Evolutionary conservation across 2,329 filamentous ascomycete genomes (phyloP), one percentile per base, ranked within the genome.

Genomic region (Xylaria sp.): DNA sequence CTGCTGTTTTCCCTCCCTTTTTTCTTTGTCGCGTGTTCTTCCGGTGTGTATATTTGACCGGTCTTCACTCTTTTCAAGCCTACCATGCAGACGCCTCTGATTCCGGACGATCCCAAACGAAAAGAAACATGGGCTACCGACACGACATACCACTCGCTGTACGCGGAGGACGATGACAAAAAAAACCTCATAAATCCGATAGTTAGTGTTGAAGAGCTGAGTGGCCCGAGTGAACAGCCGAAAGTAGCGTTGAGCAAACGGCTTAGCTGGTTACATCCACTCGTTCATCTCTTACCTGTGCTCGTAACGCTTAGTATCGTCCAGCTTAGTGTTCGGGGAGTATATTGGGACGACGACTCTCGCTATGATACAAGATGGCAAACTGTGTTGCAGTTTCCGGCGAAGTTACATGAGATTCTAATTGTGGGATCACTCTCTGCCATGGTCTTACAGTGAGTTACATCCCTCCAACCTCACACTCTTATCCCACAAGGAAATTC

Each of bases 401-500:
- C 68, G 3, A 70, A 70, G 33, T 15, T 70, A 2, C 68, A 67
- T 33, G 68, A 70, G 57, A 67, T 67, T 3, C 55, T 70, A 1
- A 59, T 67, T 12, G 64, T 70, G 10, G 61, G 60, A 15, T 70
- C 68, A 12, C 51, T 70, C 4, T 70, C 68, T 31, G 68, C 68
- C 12, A 67, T 70, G 48, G 64, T 67, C 7, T 39, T 70, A 18
- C 68, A 70, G 68, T 70, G 28, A 67, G 67, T 57, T 36, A 9
- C 25, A 9, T 7, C 43, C 33, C 28, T 54, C 20, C 1, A 8
- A 13, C 7, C 23, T 58, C 2, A 28, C n/a, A 18, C 23, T 23
- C 15, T 23, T 33, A 33, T 10, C 15, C 13, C 6, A 9, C 7
- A 12, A 10, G 6, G 2, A 33, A 13, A 54, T 4, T 33, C n/a